Conservation (phyloP, 257 asterid species). For the Fraxinus quadrangulata region DNA sequence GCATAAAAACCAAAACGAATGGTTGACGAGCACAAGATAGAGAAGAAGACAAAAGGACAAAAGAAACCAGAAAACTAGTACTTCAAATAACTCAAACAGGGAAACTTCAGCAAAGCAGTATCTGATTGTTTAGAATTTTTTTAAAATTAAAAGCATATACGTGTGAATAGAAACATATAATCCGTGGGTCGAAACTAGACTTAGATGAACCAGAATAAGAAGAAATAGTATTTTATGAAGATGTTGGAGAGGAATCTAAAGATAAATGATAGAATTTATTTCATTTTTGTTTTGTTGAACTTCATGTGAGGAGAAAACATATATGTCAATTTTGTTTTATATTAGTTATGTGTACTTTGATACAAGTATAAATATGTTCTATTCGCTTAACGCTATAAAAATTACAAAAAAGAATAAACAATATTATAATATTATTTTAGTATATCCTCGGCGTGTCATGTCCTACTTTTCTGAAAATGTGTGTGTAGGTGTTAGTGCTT, state of each 20-base stretch:
- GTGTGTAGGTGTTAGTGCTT: background rate
- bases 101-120: background rate
- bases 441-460: background rate
- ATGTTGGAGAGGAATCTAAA: background rate
- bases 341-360: background rate
- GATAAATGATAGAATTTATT: background rate
- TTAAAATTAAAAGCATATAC: background rate
- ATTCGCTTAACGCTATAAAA: background rate
- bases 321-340: background rate
- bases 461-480: background rate
- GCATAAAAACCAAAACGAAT: slow-evolving; percentile 45
- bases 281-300: background rate
- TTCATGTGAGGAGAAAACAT: background rate
- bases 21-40: slow-evolving; percentile 20
- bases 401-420: background rate
- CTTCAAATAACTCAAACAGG: slow-evolving; percentile 13
- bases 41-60: slow-evolving; percentile 2
- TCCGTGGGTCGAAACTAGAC: background rate
- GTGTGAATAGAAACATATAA: background rate
- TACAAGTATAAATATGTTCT: background rate
- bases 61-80: background rate
- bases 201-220: background rate
- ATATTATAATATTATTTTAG: background rate
- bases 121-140: background rate
- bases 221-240: background rate